Evolutionary conservation across 2,329 filamentous ascomycete species (phyloP).

Genomic region (Allantophomopsis lycopodina): DNA sequence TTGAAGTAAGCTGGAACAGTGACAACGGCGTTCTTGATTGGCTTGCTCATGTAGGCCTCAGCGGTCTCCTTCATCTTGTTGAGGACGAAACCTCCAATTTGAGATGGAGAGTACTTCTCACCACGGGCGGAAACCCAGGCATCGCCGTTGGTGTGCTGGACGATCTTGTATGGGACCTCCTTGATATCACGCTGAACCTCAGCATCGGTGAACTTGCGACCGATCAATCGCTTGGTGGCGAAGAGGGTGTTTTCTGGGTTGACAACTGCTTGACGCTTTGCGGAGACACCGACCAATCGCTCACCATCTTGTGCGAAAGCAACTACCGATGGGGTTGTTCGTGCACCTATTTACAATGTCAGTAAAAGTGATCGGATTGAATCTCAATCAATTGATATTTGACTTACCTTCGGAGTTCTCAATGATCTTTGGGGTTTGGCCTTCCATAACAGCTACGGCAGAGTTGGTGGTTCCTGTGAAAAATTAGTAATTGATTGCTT

Average conservation of each 20-base stretch:
- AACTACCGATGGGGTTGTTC: conserved; percentile 88
- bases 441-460: conserved; percentile 94
- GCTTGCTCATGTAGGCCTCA: conserved; percentile 81
- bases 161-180: conserved; percentile 97
- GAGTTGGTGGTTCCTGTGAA: conserved; percentile 78
- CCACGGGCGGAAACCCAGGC: conserved; percentile 90
- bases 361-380: background rate
- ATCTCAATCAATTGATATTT: background rate
- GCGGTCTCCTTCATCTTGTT: conserved; percentile 99
- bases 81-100: conserved; percentile 91
- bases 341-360: conserved; percentile 43
- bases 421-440: conserved; percentile 88
- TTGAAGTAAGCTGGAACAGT: conserved; percentile 98
- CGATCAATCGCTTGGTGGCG: conserved; percentile 96
- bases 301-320: conserved; percentile 93
- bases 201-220: conserved; percentile 85
- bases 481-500: conserved; percentile 8
- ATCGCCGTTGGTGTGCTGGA: conserved; percentile 92
- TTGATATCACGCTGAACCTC: conserved; percentile 96
- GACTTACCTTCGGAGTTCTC: conserved; percentile 84
- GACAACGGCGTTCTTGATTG: conserved; percentile 89
- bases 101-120: conserved; percentile 95
- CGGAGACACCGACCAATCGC: conserved; percentile 90
- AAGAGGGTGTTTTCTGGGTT: conserved; percentile 98
- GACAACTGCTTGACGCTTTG: conserved; percentile 95